A percentile compares a stretch with the other conserved stretches of the same genome.
phyloP scores from a whole-genome alignment of 495 filamentous ascomycete species.

The Hypoxylon cercidicola region DNA sequence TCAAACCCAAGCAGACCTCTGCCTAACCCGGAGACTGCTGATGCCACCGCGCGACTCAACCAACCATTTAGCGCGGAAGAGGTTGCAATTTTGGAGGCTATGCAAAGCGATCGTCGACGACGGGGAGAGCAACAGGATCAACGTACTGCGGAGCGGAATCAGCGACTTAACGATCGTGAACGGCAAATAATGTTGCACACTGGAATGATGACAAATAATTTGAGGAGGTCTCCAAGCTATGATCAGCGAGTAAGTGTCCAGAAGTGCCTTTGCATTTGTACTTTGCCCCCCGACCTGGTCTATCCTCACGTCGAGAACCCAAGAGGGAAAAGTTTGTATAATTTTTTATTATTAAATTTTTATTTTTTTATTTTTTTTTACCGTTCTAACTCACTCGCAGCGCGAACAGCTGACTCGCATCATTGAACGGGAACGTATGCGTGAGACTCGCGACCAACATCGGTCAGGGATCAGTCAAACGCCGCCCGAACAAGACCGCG shows the following conservation, averaged over 20 bases:
- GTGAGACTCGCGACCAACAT: constrained; percentile 36
- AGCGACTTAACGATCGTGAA: constrained; percentile 45
- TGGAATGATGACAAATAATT: neutral
- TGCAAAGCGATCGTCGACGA: constrained; percentile 58
- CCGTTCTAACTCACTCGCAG: constrained; percentile 37
- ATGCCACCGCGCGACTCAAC: constrained; percentile 40
- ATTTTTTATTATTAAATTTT: too few relatives aligned
- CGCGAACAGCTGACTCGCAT: constrained; percentile 41
- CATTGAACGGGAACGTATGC: constrained; percentile 42
- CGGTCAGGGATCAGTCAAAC: constrained; percentile 26
- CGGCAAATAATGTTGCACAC: constrained; percentile 17
- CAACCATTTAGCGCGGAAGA: constrained; percentile 58
- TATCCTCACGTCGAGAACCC: too few relatives aligned
- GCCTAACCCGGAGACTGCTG: constrained; percentile 43
- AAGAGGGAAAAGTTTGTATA: too few relatives aligned
- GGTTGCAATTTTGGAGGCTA: constrained; percentile 58
- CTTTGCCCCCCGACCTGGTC: too few relatives aligned
- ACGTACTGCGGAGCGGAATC: constrained; percentile 40
- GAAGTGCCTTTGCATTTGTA: neutral
- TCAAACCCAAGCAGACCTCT: constrained; percentile 23
- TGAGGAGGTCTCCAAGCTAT: constrained; percentile 34
- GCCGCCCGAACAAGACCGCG: constrained; percentile 42
- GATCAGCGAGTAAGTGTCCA: constrained; percentile 42
- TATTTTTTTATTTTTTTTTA: too few relatives aligned
- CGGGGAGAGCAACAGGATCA: constrained; percentile 48